Evolutionary conservation across 768 basidiomycete species (phyloP), one percentile per base, ranked within the genome.

Genomic region (Mycena venus): DNA sequence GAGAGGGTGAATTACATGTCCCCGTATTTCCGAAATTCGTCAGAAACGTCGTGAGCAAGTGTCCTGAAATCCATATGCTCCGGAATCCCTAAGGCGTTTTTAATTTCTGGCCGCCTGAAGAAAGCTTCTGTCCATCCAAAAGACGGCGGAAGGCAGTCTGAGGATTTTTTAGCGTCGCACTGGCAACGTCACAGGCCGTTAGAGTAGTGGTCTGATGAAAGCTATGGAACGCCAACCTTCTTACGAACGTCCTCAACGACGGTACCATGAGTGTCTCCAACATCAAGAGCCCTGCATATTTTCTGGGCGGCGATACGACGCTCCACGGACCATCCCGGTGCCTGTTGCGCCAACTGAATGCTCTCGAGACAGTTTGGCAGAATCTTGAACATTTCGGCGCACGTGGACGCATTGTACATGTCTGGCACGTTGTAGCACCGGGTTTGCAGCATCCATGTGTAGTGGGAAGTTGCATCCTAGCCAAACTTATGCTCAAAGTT

Each of bases 351-450:
- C 53, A 73, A 56, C 38, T 55, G 76, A 55, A 78, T 79, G 36
- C 56, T 79, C 68, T 71, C 77, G 66, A 84, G 65, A 68, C 83
- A 84, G 7, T 27, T 59, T 0, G 83, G 82, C 2, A 82, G 79
- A 3, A 69, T 42, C 21, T 62, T 63, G 65, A 77, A 80, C 17
- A 80, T n/a, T 31, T 80, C 78, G n/a, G 61, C 29, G 58, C 83
- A 85, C 7, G 79, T 79, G 0, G 80, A 81, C 6, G 77, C 60
- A 59, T 83, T 84, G 73, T 82, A 82, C 25, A 83, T 65, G 70
- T 83, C 71, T n/a, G n/a, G n/a, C 40, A 15, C n/a, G 53, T 77
- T 34, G 58, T 77, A 72, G 67, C 84, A 84, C 12, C 79, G 77
- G 15, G 77, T 74, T 21, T 83, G 78, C 4, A 83, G 78, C 15